Evolutionary conservation across 148 eudicot species (phyloP).

Genomic region (Dianthus caryophyllus): DNA sequence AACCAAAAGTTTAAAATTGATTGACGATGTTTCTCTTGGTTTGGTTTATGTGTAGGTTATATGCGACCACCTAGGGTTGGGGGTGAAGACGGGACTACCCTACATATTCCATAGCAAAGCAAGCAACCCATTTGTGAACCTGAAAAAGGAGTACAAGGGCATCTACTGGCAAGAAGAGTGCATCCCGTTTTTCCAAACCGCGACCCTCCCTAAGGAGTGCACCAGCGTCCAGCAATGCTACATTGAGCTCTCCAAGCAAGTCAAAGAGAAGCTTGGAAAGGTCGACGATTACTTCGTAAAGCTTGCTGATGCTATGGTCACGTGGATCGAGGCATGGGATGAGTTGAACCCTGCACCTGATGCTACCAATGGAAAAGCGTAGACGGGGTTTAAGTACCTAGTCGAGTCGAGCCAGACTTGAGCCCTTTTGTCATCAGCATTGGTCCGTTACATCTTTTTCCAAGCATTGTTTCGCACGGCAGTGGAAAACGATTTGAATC

Average conservation of each 20-base stretch:
- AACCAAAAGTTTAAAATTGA: background rate
- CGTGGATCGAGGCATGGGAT: conserved; percentile 90
- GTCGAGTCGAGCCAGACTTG: background rate
- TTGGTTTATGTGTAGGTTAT: conserved; percentile 49
- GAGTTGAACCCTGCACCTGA: conserved; percentile 49
- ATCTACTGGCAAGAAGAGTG: conserved; percentile 92
- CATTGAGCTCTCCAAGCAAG: conserved; percentile 70
- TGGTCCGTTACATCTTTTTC: background rate
- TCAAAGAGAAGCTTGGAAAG: conserved; percentile 71
- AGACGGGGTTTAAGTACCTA: conserved; percentile 21
- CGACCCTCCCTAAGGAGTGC: conserved; percentile 63
- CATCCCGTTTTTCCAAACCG: conserved; percentile 82
- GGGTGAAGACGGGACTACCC: conserved; percentile 83
- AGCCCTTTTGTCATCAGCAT: conserved; percentile 12
- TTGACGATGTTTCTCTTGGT: conserved; percentile 9
- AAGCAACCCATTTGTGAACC: conserved; percentile 86
- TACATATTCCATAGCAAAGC: conserved; percentile 96
- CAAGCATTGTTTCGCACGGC: conserved; percentile 11
- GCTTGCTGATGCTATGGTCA: conserved; percentile 87
- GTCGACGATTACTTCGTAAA: conserved; percentile 74
- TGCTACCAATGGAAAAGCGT: conserved; percentile 39
- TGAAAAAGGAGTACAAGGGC: conserved; percentile 87
- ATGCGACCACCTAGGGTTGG: conserved; percentile 79
- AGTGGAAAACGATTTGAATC: conserved; percentile 6
- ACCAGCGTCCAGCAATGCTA: conserved; percentile 76